Percentiles rank a stretch among this genome's conserved stretches.
These are phyloP conservation scores for Saraca asoca DNA, from an alignment of 331 rosid genomes.

Conservation along the genomic window DNA sequence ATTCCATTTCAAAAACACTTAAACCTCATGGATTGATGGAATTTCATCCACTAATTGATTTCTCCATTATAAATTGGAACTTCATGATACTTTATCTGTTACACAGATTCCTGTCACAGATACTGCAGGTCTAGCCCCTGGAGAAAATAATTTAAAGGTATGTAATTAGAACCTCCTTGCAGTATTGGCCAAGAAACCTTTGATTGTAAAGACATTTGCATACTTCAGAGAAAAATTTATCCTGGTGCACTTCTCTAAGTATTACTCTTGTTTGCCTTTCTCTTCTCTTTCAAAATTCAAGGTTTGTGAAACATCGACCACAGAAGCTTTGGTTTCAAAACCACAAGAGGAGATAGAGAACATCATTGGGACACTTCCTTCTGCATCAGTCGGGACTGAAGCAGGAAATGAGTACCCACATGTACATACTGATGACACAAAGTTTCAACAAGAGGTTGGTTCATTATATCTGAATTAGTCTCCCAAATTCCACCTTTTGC, in stretches of 20 bases:
- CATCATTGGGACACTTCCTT: conserved; percentile 19
- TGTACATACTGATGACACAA: conserved; percentile 7
- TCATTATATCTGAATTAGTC: neutral
- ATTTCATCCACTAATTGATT: neutral
- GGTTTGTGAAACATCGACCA: conserved; percentile 25
- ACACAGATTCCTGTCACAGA: neutral
- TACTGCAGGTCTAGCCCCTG: conserved; percentile 12
- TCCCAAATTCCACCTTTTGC: neutral
- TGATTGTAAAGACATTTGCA: too few species aligned
- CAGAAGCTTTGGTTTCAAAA: conserved; percentile 28
- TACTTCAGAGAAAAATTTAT: too few species aligned
- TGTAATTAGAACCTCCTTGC: conserved; percentile 8
- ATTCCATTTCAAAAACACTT: neutral
- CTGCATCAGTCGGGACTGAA: conserved; percentile 8
- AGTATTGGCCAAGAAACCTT: neutral
- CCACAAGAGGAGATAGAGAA: conserved; percentile 27
- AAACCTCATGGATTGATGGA: neutral
- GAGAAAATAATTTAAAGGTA: conserved; percentile 20
- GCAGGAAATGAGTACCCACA: conserved; percentile 19
- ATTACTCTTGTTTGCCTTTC: neutral
- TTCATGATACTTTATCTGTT: too few species aligned
- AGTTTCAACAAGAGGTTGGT: conserved; percentile 37
- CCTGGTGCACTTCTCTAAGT: too few species aligned
- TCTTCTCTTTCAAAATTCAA: conserved; percentile 3
- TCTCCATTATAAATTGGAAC: neutral